Conservation (phyloP, 176 grass and related monocot genomes). For the Hordeum vulgare region MorexV3_pseudomolecules_assembly NC_058521.1:88794152-88794651, state of each 20-base stretch:
- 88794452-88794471: neutral
- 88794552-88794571: neutral
- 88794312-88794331: neutral
- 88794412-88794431: neutral
- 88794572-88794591: neutral
- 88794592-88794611: neutral
- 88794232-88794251: neutral
- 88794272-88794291: neutral
- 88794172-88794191: constrained; percentile 6
- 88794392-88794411: neutral
- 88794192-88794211: neutral
- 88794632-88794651: constrained; percentile 83
- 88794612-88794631: neutral
- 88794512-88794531: neutral
- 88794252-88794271: neutral
- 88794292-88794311: neutral
- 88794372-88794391: neutral
- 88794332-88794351: neutral
- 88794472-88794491: neutral
- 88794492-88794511: neutral
- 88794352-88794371: neutral
- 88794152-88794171: constrained; percentile 25
- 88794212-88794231: neutral
- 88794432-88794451: neutral
- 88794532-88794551: neutral